Conservation (phyloP, 1,284 basidiomycete genomes). For the Afroboletus lepidellus region DNA sequence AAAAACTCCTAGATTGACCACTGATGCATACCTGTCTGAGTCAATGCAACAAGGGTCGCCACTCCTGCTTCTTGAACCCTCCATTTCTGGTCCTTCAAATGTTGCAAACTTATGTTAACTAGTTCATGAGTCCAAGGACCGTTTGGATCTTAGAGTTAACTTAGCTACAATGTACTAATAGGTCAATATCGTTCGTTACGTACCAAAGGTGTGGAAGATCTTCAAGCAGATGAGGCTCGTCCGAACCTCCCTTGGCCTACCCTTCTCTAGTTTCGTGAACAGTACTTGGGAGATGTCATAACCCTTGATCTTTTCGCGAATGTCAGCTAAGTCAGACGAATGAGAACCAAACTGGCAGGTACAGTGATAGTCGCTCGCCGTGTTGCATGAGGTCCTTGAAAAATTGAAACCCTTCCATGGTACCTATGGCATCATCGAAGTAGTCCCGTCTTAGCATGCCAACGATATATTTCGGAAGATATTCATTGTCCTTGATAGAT, state of each 20-base stretch:
- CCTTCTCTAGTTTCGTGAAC: slow-evolving; percentile 15
- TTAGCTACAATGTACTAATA: too few relatives aligned
- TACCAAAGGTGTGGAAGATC: slow-evolving; percentile 23
- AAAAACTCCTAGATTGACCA: not conserved
- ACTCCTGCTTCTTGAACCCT: slow-evolving; percentile 27
- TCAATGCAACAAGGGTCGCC: slow-evolving; percentile 23
- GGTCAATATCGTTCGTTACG: not conserved
- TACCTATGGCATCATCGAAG: slow-evolving; percentile 29
- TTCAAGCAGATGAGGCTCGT: slow-evolving; percentile 26
- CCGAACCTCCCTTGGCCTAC: slow-evolving; percentile 17
- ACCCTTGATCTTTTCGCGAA: slow-evolving; percentile 15
- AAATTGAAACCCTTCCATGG: slow-evolving; percentile 29
- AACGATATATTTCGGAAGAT: slow-evolving; percentile 20
- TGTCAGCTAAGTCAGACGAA: slow-evolving; percentile 9
- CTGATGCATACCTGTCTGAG: slow-evolving; percentile 17
- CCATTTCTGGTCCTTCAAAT: slow-evolving; percentile 12
- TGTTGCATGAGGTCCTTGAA: slow-evolving; percentile 26
- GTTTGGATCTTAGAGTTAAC: slow-evolving; percentile 1
- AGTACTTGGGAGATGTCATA: slow-evolving; percentile 20
- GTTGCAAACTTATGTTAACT: slow-evolving; percentile 11
- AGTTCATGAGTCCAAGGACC: slow-evolving; percentile 13
- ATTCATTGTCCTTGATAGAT: slow-evolving; percentile 1
- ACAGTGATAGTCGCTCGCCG: slow-evolving; percentile 8
- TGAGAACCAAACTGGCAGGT: not conserved
- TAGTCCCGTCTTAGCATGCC: slow-evolving; percentile 25